A percentile compares a stretch with the other conserved stretches of the same genome.
Conservation (phyloP, 208 protist species). For the Crithidia mellificae region DNA sequence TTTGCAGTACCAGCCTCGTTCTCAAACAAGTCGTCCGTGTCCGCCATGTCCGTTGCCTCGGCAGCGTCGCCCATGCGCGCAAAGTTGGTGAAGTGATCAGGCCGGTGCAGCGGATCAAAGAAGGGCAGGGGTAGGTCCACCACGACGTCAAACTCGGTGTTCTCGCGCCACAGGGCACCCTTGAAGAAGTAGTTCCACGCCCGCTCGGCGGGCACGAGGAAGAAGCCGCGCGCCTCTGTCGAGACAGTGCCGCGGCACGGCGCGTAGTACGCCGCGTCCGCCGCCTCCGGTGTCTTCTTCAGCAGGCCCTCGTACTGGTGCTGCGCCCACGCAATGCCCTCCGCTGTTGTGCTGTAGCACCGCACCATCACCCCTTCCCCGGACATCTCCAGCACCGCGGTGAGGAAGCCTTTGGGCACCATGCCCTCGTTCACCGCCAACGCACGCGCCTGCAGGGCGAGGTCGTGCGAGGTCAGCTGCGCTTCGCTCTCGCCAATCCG, state of each 20-base stretch:
- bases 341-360: conserved; percentile 80
- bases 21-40: conserved; percentile 61
- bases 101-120: conserved; percentile 72
- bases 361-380: conserved; percentile 72
- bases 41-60: conserved; percentile 61
- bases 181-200: conserved; percentile 90
- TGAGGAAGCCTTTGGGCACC: conserved; percentile 36
- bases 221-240: conserved; percentile 72
- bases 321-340: conserved; percentile 79
- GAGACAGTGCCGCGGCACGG: conserved; percentile 69
- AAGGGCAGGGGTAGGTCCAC: conserved; percentile 72
- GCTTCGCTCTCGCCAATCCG: conserved; percentile 73
- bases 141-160: conserved; percentile 72
- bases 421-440: conserved; percentile 71
- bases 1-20: conserved; percentile 41
- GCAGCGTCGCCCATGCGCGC: conserved; percentile 56
- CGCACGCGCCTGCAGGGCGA: conserved; percentile 78
- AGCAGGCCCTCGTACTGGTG: conserved; percentile 52
- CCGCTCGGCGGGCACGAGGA: conserved; percentile 69
- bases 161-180: conserved; percentile 77
- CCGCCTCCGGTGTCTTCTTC: conserved; percentile 60
- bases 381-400: conserved; percentile 55
- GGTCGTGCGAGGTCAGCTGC: conserved; percentile 70
- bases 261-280: conserved; percentile 44
- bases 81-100: conserved; percentile 90